phyloP scores from a whole-genome alignment of 305 asterid genomes.

The Ilex paraguariensis region DNA sequence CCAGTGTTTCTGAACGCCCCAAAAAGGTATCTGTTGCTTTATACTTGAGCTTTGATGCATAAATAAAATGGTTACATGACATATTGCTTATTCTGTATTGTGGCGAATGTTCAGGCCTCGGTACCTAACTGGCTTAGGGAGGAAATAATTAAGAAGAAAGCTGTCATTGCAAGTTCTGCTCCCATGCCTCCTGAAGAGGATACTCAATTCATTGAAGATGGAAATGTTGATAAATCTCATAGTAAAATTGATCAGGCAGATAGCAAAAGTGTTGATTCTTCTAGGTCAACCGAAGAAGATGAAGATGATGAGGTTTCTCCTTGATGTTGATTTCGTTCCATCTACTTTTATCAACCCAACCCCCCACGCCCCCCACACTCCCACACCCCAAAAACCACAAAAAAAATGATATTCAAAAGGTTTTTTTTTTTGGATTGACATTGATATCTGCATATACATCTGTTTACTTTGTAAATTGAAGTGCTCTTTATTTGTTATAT shows the following conservation, averaged over 20 bases:
- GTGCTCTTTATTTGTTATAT: conserved; percentile 23
- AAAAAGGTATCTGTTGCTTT: neutral
- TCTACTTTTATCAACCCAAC: no score
- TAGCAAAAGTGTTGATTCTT: conserved; percentile 66
- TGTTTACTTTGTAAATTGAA: conserved; percentile 11
- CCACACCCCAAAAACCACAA: no score
- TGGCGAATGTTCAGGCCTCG: conserved; percentile 56
- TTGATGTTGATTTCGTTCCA: no score
- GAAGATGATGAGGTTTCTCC: conserved; percentile 67
- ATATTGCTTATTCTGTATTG: neutral
- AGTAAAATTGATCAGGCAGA: conserved; percentile 65
- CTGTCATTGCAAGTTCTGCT: conserved; percentile 59
- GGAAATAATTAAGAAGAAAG: conserved; percentile 90
- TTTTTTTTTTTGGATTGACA: no score
- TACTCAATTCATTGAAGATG: conserved; percentile 59
- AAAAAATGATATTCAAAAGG: no score
- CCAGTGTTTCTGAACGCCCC: no score
- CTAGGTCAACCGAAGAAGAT: conserved; percentile 74
- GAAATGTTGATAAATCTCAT: conserved; percentile 40
- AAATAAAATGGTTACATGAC: no score
- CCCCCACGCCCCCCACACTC: no score
- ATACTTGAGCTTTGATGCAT: conserved; percentile 9
- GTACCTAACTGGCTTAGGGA: conserved; percentile 99
- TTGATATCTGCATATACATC: no score
- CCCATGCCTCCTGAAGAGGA: conserved; percentile 44